A percentile compares a stretch with the other conserved stretches of the same genome.
phyloP scores from a whole-genome alignment of 106 monocot genomes.

The Dendrobium catenatum region DNA sequence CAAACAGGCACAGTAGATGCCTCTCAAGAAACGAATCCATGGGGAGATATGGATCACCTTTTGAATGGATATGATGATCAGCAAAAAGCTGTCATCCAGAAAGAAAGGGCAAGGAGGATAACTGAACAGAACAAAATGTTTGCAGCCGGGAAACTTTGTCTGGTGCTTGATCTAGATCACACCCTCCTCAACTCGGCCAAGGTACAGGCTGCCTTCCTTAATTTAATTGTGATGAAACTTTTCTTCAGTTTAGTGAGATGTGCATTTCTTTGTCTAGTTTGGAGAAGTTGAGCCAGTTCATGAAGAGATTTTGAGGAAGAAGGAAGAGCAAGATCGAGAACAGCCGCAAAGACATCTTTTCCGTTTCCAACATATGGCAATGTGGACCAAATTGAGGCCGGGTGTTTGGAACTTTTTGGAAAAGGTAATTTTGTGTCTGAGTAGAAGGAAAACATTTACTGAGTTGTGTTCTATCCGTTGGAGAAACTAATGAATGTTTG shows the following conservation, averaged over 20 bases:
- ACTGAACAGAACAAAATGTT: constrained; percentile 95
- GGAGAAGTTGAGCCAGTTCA: constrained; percentile 72
- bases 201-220: constrained; percentile 28
- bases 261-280: constrained; percentile 53
- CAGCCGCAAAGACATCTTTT: constrained; percentile 64
- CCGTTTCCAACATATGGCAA: constrained; percentile 83
- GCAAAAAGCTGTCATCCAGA: constrained; percentile 80
- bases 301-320: constrained; percentile 78
- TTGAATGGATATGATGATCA: constrained; percentile 88
- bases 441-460: neutral
- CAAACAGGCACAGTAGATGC: constrained; percentile 11
- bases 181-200: constrained; percentile 98
- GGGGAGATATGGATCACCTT: constrained; percentile 80
- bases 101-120: constrained; percentile 91
- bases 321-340: constrained; percentile 80
- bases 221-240: neutral
- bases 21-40: constrained; percentile 28
- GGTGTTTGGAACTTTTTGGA: constrained; percentile 98
- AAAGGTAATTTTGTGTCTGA: constrained; percentile 38
- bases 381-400: constrained; percentile 98
- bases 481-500: neutral
- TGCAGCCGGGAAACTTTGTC: constrained; percentile 59
- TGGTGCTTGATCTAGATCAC: constrained; percentile 96
- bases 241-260: constrained; percentile 21
- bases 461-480: neutral